Evolutionary conservation across 805 yeast species (phyloP).

Genomic region (Sugiyamaella valdiviana): DNA sequence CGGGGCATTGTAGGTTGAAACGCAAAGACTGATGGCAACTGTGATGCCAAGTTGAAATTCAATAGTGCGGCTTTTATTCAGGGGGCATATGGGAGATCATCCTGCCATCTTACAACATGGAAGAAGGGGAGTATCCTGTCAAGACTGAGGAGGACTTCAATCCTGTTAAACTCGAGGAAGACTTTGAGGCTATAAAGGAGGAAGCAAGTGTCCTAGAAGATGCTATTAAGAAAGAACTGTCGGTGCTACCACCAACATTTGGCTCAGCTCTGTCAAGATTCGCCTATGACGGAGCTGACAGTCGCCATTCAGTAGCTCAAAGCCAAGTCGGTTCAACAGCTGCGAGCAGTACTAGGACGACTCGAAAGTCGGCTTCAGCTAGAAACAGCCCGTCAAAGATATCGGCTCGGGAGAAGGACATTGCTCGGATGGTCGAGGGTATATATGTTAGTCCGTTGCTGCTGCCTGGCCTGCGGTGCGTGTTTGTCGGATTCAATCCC

Average conservation of each 20-base stretch:
- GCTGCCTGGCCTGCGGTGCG: constrained; percentile 32
- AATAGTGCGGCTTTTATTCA: constrained; percentile 1
- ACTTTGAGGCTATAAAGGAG: not conserved
- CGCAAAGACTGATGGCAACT: too few species aligned
- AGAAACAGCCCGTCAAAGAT: too few species aligned
- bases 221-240: not conserved
- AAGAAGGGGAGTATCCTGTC: not conserved
- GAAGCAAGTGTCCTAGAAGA: not conserved
- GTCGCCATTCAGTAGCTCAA: not conserved
- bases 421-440: not conserved
- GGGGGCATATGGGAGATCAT: not conserved
- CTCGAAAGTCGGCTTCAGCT: too few species aligned
- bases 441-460: constrained; percentile 22
- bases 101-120: too few species aligned
- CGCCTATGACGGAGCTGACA: constrained; percentile 8
- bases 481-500: constrained; percentile 71
- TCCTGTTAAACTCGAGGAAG: not conserved
- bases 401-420: not conserved
- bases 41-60: not conserved
- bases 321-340: too few species aligned
- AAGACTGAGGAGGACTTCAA: not conserved
- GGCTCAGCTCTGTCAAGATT: constrained; percentile 4
- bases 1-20: constrained; percentile 11
- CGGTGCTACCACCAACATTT: constrained; percentile 7
- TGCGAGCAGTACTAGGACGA: too few species aligned